phyloP scores from a whole-genome alignment of 176 grass and related monocot species.

The Oryza brachyantha region DNA sequence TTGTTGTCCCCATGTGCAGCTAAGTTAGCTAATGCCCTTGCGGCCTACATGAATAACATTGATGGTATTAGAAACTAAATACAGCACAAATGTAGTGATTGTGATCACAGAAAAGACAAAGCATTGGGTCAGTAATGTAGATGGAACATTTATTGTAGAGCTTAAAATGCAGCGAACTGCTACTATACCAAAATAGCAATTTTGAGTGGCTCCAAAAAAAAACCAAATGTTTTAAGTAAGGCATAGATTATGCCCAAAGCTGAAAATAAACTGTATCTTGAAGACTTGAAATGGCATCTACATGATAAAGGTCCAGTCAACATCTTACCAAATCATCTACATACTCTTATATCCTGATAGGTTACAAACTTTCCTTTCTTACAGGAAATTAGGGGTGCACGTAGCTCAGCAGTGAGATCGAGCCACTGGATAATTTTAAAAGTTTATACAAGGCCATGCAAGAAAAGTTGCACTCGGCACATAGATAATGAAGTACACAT shows the following conservation, averaged over 20 bases:
- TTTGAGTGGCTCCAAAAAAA: slow-evolving; percentile 8
- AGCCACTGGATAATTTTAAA: slow-evolving; percentile 4
- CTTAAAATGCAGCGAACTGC: slow-evolving; percentile 21
- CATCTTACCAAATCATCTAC: slow-evolving; percentile 3
- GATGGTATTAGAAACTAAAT: slow-evolving; percentile 32
- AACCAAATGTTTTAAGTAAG: slow-evolving; percentile 17
- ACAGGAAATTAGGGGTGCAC: neutral
- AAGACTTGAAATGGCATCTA: neutral
- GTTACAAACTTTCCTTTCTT: slow-evolving; percentile 16
- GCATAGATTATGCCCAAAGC: neutral
- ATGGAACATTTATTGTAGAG: slow-evolving; percentile 3
- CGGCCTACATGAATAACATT: slow-evolving; percentile 56
- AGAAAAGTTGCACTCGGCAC: slow-evolving; percentile 7
- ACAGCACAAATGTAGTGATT: neutral
- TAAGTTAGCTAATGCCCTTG: slow-evolving; percentile 97
- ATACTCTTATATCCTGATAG: neutral
- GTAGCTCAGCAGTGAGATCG: slow-evolving; percentile 14
- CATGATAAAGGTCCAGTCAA: slow-evolving; percentile 3
- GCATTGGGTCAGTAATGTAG: neutral
- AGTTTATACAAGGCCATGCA: neutral
- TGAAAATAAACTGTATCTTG: neutral
- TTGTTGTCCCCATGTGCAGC: slow-evolving; percentile 99
- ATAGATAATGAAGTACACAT: slow-evolving; percentile 18
- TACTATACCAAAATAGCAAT: slow-evolving; percentile 13
- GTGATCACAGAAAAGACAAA: slow-evolving; percentile 21